These are phyloP conservation scores for Eutreptiella sp. DNA, from an alignment of 208 protist genomes.

Conservation along the genomic window DNA sequence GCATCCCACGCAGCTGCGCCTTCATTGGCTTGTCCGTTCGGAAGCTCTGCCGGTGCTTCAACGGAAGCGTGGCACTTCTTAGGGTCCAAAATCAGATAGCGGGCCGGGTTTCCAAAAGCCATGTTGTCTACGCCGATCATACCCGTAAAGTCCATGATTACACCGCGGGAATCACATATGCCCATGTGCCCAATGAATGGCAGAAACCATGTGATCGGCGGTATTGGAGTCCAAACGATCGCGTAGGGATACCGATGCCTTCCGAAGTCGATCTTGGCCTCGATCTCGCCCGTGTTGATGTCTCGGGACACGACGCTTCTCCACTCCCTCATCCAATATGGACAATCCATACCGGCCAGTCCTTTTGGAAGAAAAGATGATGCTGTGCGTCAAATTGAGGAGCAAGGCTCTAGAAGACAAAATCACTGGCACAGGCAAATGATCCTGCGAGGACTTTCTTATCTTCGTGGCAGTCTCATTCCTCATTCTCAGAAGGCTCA, in stretches of 20 bases:
- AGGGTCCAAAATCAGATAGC: constrained; percentile 20
- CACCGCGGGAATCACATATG: constrained; percentile 29
- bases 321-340: too few species aligned
- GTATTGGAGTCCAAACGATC: constrained; percentile 46
- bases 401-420: too few species aligned
- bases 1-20: not conserved
- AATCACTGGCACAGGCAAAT: too few species aligned
- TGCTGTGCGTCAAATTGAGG: too few species aligned
- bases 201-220: constrained; percentile 39
- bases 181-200: constrained; percentile 47
- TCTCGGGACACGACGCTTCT: too few species aligned
- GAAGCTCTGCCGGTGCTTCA: too few species aligned
- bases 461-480: too few species aligned
- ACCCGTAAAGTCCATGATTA: constrained; percentile 44
- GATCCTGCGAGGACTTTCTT: too few species aligned
- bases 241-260: constrained; percentile 37
- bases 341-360: too few species aligned
- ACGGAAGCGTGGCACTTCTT: not conserved
- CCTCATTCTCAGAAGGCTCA: too few species aligned
- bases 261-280: constrained; percentile 24
- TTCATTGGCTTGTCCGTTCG: not conserved
- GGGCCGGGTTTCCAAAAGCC: constrained; percentile 39
- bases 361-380: too few species aligned
- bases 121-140: constrained; percentile 39
- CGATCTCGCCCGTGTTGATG: too few species aligned